Base-by-base conservation (phyloP, 129 eudicot genomes). In the Scalesia atractyloides region DNA sequence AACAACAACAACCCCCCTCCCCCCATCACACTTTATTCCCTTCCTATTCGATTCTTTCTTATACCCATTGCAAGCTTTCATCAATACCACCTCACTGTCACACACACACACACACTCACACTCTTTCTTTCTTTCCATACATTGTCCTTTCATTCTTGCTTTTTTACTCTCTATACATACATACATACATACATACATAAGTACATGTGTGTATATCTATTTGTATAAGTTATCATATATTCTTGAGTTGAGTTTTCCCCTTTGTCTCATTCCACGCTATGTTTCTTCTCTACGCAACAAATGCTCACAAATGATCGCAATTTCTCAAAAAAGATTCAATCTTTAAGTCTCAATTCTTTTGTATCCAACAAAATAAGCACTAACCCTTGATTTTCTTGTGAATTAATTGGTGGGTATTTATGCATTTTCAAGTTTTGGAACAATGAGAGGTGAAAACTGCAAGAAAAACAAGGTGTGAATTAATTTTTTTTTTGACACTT, bases 391-490 rank as follows among this genome's bases (percentile, higher is more conserved):
- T 26, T 61, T 59, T 73, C 68, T 73, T 19, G 71, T 2, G 37
- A 64, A 17, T 64, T 74, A 69, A 26, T 72, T 46, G 9, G 56
- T 75, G 73, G 78, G 73, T 57, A 34, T 41, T 68, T 72, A 74
- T 64, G 9, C 10, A 41, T 41, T 41, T 59, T 81, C 80, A 84
- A 85, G 87, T 54, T 68, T 70, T 74, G 81, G 75, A 72, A 82
- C 80, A 79, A 92, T 89, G 97, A 86, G 83, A 83, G 87, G 86
- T 89, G 96, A 77, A 34, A 89, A 80, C 78, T 78, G 72, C 79
- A 92, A 85, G 81, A 92, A 87, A 79, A 82, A 81, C 96, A 92
- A 92, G 98, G 98, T n/a, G n/a, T n/a, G n/a, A n/a, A n/a, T n/a
- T n/a, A n/a, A n/a, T n/a, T n/a, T n/a, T n/a, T n/a, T 16, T 58